Base-by-base conservation (phyloP, 306 rosid species). In the Quercus glauca region DNA sequence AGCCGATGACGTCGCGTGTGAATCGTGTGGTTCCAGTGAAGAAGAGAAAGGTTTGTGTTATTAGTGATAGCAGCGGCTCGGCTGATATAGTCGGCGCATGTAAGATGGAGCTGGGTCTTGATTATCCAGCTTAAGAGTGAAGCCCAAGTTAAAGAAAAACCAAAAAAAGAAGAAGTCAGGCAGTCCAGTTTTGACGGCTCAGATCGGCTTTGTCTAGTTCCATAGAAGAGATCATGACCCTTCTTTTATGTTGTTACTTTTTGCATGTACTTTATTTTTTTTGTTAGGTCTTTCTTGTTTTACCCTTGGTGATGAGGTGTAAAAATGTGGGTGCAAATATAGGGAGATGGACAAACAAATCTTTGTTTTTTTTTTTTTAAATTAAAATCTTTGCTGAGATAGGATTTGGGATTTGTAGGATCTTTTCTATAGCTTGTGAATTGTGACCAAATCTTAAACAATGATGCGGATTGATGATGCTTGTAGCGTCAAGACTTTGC, bases 1-100 rank as follows among this genome's bases (percentile, higher is more conserved):
- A 88, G 79, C 97, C 97, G 70, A 79, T 52, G 53, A 49, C 53
- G 13, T 80, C 90, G 43, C 88, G 87, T 78, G 85, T 76, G 0
- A 45, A 68, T 14, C 97, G 84, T 75, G 91, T 92, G 75, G 87
- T 92, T 25, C 99, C 97, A 0, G 82, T 92, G 71, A 94, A 94
- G 87, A 94, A 94, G 86, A 84, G 99, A 25, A 88, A 88, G 84
- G 76, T 92, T 17, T 84, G 84, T 49, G 68, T 74, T 33, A 76
- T 64, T 1, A 56, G n/a, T 8, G 59, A 41, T 41, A 41, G 68
- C 41, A 37, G 43, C 5, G 57, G 21, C 23, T 73, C 81, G 3
- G 28, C 78, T 11, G 77, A 51, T 12, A 78, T 49, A 49, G 53
- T 45, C 71, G 84, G 81, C 82, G 79, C 69, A 52, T 85, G 87